These are phyloP conservation scores for Phytopythium litorale DNA, from an alignment of 352 stramenopile genomes.

Conservation along the genomic window DNA sequence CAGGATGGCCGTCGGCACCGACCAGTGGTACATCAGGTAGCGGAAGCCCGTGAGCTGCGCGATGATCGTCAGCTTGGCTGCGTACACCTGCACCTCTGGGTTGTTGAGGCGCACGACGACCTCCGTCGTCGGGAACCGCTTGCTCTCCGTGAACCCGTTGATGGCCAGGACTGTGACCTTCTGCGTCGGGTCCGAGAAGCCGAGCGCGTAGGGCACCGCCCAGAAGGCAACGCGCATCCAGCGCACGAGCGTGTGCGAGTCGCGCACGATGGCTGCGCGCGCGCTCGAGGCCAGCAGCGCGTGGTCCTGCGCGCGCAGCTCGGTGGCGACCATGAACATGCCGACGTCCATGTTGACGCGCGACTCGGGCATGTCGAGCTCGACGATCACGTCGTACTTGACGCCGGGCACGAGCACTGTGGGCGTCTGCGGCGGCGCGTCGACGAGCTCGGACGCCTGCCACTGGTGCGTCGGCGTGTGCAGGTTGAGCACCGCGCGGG, in stretches of 20 bases:
- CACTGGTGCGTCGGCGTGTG: constrained; percentile 55
- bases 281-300: constrained; percentile 40
- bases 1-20: constrained; percentile 57
- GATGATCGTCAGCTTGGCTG: constrained; percentile 74
- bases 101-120: constrained; percentile 62
- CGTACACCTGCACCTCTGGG: constrained; percentile 65
- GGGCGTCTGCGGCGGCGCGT: constrained; percentile 11
- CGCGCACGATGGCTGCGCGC: constrained; percentile 54
- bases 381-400: constrained; percentile 78
- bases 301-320: constrained; percentile 22
- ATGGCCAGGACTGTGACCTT: constrained; percentile 46
- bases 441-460: constrained; percentile 30
- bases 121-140: constrained; percentile 41
- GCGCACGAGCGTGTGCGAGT: constrained; percentile 55
- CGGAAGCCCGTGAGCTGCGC: constrained; percentile 74
- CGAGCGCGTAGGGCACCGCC: constrained; percentile 51
- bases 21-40: constrained; percentile 88
- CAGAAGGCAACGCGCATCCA: constrained; percentile 41
- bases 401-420: constrained; percentile 53
- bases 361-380: constrained; percentile 66
- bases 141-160: constrained; percentile 66
- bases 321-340: constrained; percentile 75
- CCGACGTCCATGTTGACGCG: constrained; percentile 57
- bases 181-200: constrained; percentile 54
- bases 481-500: constrained; percentile 52